Base-by-base conservation (phyloP, 495 filamentous ascomycete species). In the Parathielavia hyrcaniae region DNA sequence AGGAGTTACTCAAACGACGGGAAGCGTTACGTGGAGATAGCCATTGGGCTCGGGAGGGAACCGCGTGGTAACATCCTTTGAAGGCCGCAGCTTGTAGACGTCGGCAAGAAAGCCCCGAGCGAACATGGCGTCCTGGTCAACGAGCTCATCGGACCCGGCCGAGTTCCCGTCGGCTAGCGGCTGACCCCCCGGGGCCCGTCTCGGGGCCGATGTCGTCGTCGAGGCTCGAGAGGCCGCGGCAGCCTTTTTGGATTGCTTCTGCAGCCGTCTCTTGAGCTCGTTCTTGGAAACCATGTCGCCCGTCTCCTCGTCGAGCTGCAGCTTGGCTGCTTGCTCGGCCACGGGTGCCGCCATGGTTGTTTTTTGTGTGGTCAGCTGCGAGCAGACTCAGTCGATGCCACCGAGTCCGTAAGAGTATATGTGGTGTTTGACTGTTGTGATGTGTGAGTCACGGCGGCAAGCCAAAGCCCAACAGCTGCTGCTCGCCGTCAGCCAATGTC, bases 91-190 rank as follows among this genome's bases (percentile, higher is more conserved):
- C 54, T 86, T 78, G 75, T 86, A 90, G 23, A 91, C 87, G 4
- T 83, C 80, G 53, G 81, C 79, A 23, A 93, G 78, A 73, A 86
- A 95, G 34, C 89, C 89, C 56, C 81, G 77, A 67, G 83, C 83
- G 78, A 95, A 93, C 75, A 90, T 86, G 47, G 79, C 73, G 58
- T 86, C 76, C 0, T 81, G 80, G 61, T 88, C 85, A 10, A 74
- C 85, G 8, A 74, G 63, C 50, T 77, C 73, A 12, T 73, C 26
- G 6, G 6, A 30, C 3, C 26, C 6, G 6, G 26, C 3, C 3
- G 26, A 30, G n/a, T 30, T 30, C 26, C 26, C 26, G 6, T 30
- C 26, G 26, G 26, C 26, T 30, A 30, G 6, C 26, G 26, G 26
- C 26, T 30, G 26, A 6, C 26, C 26, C 26, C 3, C 2, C 2